Base-by-base conservation (phyloP, 2,329 filamentous ascomycete species). In the Paecilomyces dactylethromorphus region DNA sequence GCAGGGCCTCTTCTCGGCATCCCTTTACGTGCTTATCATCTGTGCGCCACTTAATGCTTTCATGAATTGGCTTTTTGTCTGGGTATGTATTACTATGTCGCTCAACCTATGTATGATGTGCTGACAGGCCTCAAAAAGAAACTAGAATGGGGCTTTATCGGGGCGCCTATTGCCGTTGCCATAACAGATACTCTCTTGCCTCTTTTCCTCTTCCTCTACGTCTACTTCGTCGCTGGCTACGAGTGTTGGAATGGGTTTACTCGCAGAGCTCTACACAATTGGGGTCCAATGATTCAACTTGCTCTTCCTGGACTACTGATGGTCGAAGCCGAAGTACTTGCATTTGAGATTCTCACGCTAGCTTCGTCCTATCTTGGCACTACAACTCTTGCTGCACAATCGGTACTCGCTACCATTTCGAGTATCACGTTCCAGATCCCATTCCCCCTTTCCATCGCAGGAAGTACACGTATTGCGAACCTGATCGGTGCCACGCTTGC, bases 311-410 rank as follows among this genome's bases (percentile, higher is more conserved):
- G 93, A 1, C 86, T 97, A 71, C 79, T 96, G 64, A 97, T 97
- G 92, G 89, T 97, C 1, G 87, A 95, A 72, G 92, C 93, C 4
- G 93, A 97, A 72, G 96, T 90, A 77, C 82, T 97, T 11, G 92
- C 92, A 6, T 97, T 97, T 72, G 93, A 97, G 73, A 86, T 96
- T 54, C 80, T 96, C 62, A 96, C 92, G 0, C 81, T 97, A n/a
- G 86, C 87, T 8, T 85, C 90, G 0, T 90, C 88, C 56, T 90
- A 89, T 66, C 87, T 97, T 59, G 90, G 89, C 15, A 86, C 90
- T 1, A 87, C 87, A 18, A 86, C 88, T 61, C 83, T 97, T 1
- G 93, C 93, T 0, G 92, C 94, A 0, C 92, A 99, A 74, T 92
- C 89, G 33, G 87, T 97, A 13, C 79, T 97, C 2, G 84, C 88